Percentiles rank a stretch among this genome's conserved stretches.
These are phyloP conservation scores for Globisporangium spinosum DNA, from an alignment of 352 stramenopile species.

Conservation along the genomic window DNA sequence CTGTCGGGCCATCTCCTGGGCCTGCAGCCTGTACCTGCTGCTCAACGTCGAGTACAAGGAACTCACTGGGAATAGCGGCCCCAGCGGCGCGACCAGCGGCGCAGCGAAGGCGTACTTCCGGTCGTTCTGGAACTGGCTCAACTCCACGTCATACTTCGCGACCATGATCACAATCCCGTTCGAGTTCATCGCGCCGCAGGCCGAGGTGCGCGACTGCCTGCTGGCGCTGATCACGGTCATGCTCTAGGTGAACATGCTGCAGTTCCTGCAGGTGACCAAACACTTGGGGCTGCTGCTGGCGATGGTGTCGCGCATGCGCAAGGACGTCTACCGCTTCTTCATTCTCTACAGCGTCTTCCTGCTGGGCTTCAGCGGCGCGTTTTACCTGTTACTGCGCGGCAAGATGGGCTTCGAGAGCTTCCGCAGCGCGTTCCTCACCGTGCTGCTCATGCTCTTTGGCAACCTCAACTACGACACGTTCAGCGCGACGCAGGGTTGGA, in stretches of 20 bases:
- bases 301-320: constrained; percentile 77
- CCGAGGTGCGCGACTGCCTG: constrained; percentile 39
- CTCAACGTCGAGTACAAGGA: constrained; percentile 48
- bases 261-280: constrained; percentile 65
- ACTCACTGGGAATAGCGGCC: constrained; percentile 23
- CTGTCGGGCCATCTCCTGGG: constrained; percentile 42
- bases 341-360: constrained; percentile 73
- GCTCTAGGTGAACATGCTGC: constrained; percentile 64
- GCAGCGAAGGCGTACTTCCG: constrained; percentile 42
- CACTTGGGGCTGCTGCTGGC: constrained; percentile 60
- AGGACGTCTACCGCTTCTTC: constrained; percentile 64
- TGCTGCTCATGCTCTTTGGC: constrained; percentile 74
- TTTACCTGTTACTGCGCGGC: constrained; percentile 64
- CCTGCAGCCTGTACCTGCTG: constrained; percentile 49
- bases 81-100: constrained; percentile 9
- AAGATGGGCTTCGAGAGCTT: constrained; percentile 55
- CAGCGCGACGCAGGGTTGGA: constrained; percentile 8
- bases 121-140: constrained; percentile 65
- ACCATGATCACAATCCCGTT: constrained; percentile 47
- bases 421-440: constrained; percentile 58
- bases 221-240: constrained; percentile 56
- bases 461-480: constrained; percentile 47
- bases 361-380: constrained; percentile 64
- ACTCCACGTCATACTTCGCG: constrained; percentile 41
- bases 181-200: constrained; percentile 34